A percentile compares a stretch with the other conserved stretches of the same genome.
These are phyloP conservation scores for Cytospora chrysosperma DNA, from an alignment of 2,329 filamentous ascomycete species.

Conservation along the genomic window DNA sequence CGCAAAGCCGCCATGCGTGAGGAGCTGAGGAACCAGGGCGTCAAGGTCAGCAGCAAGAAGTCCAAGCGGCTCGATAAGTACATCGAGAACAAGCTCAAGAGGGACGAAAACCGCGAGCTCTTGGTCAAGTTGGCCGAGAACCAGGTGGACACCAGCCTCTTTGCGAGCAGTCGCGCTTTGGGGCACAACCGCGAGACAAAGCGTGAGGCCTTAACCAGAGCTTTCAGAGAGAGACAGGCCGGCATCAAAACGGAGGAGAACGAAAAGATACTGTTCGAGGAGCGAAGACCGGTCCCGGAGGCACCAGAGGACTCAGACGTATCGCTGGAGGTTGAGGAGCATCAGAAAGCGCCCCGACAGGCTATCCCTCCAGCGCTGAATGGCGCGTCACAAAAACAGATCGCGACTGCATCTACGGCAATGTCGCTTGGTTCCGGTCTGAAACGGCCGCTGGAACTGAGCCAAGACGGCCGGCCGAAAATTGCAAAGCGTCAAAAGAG, in stretches of 20 bases:
- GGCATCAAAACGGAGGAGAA: conserved; percentile 57
- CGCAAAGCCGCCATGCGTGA: conserved; percentile 56
- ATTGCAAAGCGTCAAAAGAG: conserved; percentile 80
- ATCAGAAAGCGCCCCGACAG: conserved; percentile 27
- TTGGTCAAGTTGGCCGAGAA: conserved; percentile 77
- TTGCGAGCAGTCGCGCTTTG: conserved; percentile 74
- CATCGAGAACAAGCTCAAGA: conserved; percentile 86
- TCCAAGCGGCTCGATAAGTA: conserved; percentile 67
- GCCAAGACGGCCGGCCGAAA: conserved; percentile 75
- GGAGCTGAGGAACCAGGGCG: conserved; percentile 50
- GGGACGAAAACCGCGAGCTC: conserved; percentile 85
- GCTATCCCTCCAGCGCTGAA: background rate
- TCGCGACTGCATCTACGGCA: background rate
- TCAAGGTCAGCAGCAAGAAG: conserved; percentile 63
- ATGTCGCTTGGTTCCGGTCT: conserved; percentile 68
- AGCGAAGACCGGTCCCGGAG: conserved; percentile 36
- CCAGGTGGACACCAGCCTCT: conserved; percentile 78
- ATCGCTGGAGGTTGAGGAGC: conserved; percentile 32
- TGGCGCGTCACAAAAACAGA: background rate
- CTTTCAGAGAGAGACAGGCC: conserved; percentile 62
- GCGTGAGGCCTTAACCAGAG: conserved; percentile 63
- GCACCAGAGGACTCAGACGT: conserved; percentile 10
- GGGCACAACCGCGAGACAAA: conserved; percentile 72
- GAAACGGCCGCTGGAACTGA: conserved; percentile 81
- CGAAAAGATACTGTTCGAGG: conserved; percentile 54